Conservation (phyloP, 1,284 basidiomycete genomes). For the Ganoderma meredithae region DNA sequence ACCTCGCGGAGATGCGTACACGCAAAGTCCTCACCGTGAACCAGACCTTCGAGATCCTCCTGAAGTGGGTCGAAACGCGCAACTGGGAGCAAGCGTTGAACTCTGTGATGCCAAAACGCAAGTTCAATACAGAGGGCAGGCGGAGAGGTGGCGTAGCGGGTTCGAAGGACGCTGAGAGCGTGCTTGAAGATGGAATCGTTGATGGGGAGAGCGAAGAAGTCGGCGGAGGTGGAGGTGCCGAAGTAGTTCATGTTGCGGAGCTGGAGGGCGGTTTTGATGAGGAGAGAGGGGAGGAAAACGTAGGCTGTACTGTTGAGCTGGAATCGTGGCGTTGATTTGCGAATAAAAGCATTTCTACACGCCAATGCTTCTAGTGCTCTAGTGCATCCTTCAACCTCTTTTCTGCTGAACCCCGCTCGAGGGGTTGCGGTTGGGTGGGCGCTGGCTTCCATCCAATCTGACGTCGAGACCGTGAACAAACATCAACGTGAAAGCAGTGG, state of each 20-base stretch:
- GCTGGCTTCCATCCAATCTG: conserved; percentile 99
- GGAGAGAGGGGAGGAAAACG: neutral
- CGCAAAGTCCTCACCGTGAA: conserved; percentile 98
- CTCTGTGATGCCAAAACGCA: conserved; percentile 88
- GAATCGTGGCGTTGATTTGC: neutral
- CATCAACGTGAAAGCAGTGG: neutral
- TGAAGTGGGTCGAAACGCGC: conserved; percentile 86
- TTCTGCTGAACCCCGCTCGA: conserved; percentile 86
- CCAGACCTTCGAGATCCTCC: conserved; percentile 93
- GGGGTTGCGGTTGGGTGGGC: conserved; percentile 83
- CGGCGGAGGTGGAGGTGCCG: conserved; percentile 20
- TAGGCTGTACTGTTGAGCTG: neutral
- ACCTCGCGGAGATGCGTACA: conserved; percentile 82
- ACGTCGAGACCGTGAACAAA: conserved; percentile 3
- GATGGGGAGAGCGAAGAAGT: conserved; percentile 24
- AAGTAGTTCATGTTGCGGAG: conserved; percentile 31
- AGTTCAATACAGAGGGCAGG: conserved; percentile 63
- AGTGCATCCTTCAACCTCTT: conserved; percentile 85
- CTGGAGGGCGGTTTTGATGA: conserved; percentile 32
- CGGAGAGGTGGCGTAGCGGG: conserved; percentile 28
- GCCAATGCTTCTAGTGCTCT: conserved; percentile 41
- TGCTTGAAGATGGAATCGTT: conserved; percentile 22
- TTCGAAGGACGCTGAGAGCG: conserved; percentile 36
- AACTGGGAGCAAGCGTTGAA: conserved; percentile 88
- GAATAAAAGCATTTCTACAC: neutral